phyloP scores from a whole-genome alignment of 2,329 filamentous ascomycete species.

The Trematosphaeria pertusa region DNA sequence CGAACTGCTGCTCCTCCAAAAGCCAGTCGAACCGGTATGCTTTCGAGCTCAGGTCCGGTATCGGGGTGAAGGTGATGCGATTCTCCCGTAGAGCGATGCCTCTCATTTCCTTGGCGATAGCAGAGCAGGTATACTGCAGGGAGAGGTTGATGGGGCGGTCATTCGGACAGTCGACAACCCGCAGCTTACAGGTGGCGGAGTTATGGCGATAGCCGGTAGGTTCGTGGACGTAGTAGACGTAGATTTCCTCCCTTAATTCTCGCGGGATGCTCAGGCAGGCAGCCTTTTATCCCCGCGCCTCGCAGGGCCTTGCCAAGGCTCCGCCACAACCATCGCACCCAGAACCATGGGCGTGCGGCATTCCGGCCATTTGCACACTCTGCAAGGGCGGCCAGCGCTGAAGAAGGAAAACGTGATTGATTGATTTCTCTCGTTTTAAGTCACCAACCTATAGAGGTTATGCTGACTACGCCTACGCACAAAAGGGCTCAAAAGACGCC shows the following conservation, averaged over 20 bases:
- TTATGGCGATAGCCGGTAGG: background rate
- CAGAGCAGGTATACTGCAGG: background rate
- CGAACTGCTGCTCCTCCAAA: background rate
- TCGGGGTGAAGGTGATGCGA: background rate
- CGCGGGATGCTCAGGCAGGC: background rate
- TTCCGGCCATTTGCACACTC: no score
- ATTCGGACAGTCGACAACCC: background rate
- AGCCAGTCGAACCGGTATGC: background rate
- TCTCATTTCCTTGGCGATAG: background rate
- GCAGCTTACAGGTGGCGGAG: background rate
- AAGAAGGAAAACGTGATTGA: no score
- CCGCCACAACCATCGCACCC: no score
- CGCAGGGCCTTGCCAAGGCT: no score
- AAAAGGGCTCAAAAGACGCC: no score
- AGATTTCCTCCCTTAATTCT: constrained; percentile 2
- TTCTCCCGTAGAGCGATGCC: constrained; percentile 1
- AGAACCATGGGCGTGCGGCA: no score
- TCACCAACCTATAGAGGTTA: no score
- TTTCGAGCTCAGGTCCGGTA: background rate
- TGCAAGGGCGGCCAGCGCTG: no score
- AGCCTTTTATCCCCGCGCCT: no score
- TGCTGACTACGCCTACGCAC: no score
- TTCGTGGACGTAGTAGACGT: constrained; percentile 1
- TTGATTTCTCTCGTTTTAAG: no score
- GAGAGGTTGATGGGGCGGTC: background rate